Base-by-base conservation (phyloP, 495 filamentous ascomycete species). In the Penicillium samsonianum region DNA sequence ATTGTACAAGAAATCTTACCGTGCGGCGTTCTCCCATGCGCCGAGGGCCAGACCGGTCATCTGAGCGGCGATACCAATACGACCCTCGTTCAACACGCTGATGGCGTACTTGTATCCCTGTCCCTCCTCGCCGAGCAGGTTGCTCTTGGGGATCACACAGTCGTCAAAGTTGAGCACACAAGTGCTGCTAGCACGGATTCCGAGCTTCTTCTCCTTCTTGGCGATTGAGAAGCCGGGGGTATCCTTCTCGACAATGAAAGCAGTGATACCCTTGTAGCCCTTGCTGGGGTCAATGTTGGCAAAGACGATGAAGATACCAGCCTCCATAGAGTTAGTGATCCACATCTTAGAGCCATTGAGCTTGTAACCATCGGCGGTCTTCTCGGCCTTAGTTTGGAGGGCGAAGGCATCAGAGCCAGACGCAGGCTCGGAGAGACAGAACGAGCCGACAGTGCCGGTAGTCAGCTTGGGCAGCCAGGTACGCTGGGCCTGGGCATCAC, bases 191-290 rank as follows among this genome's bases (percentile, higher is more conserved):
- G 94, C 94, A 53, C 81, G 85, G 76, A 99, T 99, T 42, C 94
- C 94, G 31, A 99, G 85, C 81, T 99, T 99, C 87, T 96, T 96
- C 81, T 99, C 94, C 80, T 99, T 99, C 84, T 99, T 99, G 19
- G 94, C 90, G 69, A 99, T 92, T 17, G 82, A 85, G 81, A 99
- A 98, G 5, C 94, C 94, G 54, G 87, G 86, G 48, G 85, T 89
- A 63, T 78, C 86, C 76, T 96, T 96, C 77, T 97, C 92, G 19
- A 98, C 85, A 61, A 99, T 82, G 72, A 99, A 98, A 42, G 93
- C 92, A 1, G 91, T 93, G 73, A 99, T 99, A 38, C 94, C 94
- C 71, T 90, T 90, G 80, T 99, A 96, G 12, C 89, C 91, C 70
- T 90, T 87, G 72, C 82, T 85, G 4, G 88, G 90, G 68, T 96